Percentiles rank a stretch among this genome's conserved stretches.
These are phyloP conservation scores for Myotisia sp. DNA, from an alignment of 2,329 filamentous ascomycete genomes.

Conservation along the genomic window DNA sequence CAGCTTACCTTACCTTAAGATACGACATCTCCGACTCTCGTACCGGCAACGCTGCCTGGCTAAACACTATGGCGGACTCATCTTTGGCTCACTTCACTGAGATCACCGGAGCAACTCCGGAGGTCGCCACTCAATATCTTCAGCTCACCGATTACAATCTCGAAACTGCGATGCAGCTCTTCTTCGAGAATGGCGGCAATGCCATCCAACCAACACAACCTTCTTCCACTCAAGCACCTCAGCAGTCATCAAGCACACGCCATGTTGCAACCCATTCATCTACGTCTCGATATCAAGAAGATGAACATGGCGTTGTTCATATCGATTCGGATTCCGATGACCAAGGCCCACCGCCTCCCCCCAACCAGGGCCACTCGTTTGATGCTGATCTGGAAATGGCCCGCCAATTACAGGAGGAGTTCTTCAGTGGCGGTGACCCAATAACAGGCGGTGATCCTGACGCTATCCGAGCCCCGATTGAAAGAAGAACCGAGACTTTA, in stretches of 20 bases:
- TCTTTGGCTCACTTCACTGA: constrained; percentile 60
- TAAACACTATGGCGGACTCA: constrained; percentile 55
- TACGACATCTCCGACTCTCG: too few species aligned
- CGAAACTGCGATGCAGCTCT: constrained; percentile 76
- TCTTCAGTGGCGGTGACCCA: constrained; percentile 50
- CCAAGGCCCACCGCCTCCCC: constrained; percentile 24
- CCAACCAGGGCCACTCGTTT: constrained; percentile 35
- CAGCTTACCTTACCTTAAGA: too few species aligned
- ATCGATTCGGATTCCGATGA: constrained; percentile 66
- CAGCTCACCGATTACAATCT: constrained; percentile 71
- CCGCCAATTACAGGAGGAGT: constrained; percentile 75
- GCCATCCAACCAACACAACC: constrained; percentile 27
- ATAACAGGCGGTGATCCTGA: constrained; percentile 35
- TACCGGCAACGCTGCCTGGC: too few species aligned
- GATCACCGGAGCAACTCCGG: constrained; percentile 62
- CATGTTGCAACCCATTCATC: constrained; percentile 24
- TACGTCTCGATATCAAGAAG: constrained; percentile 24
- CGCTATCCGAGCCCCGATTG: constrained; percentile 76
- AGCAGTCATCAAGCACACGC: constrained; percentile 29
- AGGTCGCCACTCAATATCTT: constrained; percentile 69
- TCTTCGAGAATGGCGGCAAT: constrained; percentile 69
- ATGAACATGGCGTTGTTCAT: constrained; percentile 50
- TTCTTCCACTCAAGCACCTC: constrained; percentile 14
- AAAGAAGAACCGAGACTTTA: constrained; percentile 77
- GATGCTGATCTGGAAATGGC: constrained; percentile 94